A percentile compares a stretch with the other conserved stretches of the same genome.
Evolutionary conservation across 768 basidiomycete genomes (phyloP).

Genomic region (Trametopsis cervina): DNA sequence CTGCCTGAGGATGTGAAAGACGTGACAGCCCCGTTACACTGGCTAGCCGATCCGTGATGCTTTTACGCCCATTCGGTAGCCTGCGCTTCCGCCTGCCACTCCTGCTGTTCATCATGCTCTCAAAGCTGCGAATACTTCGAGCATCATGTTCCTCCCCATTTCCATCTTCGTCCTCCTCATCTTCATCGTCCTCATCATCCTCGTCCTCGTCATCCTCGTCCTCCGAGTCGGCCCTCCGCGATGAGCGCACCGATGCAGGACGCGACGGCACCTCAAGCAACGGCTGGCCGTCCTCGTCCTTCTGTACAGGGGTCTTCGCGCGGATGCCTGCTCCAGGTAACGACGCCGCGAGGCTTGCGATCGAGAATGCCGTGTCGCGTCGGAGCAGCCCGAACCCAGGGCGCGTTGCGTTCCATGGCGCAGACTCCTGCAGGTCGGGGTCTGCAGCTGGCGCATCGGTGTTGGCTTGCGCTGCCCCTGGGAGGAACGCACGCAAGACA

Average conservation of each 20-base stretch:
- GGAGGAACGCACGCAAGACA: slow-evolving; percentile 75
- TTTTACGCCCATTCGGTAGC: slow-evolving; percentile 44
- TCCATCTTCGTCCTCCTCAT: slow-evolving; percentile 24
- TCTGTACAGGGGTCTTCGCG: slow-evolving; percentile 19
- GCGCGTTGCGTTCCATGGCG: slow-evolving; percentile 36
- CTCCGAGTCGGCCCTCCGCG: slow-evolving; percentile 24
- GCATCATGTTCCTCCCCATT: slow-evolving; percentile 42
- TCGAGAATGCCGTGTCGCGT: slow-evolving; percentile 76
- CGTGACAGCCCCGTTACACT: slow-evolving; percentile 56
- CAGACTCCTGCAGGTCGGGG: slow-evolving; percentile 22
- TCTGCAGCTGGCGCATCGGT: slow-evolving; percentile 18
- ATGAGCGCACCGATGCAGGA: slow-evolving; percentile 41
- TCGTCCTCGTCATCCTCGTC: slow-evolving; percentile 29
- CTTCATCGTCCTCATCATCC: slow-evolving; percentile 30
- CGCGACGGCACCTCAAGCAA: slow-evolving; percentile 50
- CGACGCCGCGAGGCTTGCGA: slow-evolving; percentile 65
- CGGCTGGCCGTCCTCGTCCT: slow-evolving; percentile 40
- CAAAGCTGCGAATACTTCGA: slow-evolving; percentile 80
- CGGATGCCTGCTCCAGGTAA: slow-evolving; percentile 47
- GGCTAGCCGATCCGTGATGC: slow-evolving; percentile 76
- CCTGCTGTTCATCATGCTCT: slow-evolving; percentile 69
- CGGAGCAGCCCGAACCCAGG: slow-evolving; percentile 64
- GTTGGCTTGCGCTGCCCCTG: slow-evolving; percentile 27
- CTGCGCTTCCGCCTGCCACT: slow-evolving; percentile 23
- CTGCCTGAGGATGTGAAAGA: slow-evolving; percentile 27